These are phyloP conservation scores for Beauveria pseudobassiana DNA, from an alignment of 2,329 filamentous ascomycete species.

Conservation along the genomic window DNA sequence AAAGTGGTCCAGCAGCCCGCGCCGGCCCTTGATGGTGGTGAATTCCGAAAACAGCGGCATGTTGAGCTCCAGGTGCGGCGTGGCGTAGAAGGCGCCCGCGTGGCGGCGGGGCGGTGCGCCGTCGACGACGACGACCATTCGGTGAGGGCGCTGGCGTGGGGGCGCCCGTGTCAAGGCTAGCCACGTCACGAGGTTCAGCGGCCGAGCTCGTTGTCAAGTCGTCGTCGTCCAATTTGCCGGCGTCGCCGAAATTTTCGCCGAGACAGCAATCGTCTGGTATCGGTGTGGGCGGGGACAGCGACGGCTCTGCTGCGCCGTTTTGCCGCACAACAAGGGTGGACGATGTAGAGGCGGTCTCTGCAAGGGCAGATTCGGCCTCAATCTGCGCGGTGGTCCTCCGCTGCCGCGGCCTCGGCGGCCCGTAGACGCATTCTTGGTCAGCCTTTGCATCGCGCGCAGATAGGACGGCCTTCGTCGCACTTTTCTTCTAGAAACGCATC, in stretches of 20 bases:
- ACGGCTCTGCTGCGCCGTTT: neutral
- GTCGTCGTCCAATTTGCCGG: neutral
- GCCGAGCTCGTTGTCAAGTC: neutral
- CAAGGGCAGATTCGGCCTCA: neutral
- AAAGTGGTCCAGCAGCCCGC: conserved; percentile 53
- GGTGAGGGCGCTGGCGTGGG: neutral
- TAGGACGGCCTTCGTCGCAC: conserved; percentile 45
- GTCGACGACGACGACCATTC: neutral
- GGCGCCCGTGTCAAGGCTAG: neutral
- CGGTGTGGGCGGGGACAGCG: no score
- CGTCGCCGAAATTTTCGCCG: neutral
- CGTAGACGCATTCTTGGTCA: conserved; percentile 42
- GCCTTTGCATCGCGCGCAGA: conserved; percentile 44
- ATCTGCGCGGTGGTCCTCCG: conserved; percentile 22
- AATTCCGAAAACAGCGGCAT: conserved; percentile 50
- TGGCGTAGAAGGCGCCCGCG: conserved; percentile 17
- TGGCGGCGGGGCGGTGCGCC: neutral
- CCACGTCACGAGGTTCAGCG: no score
- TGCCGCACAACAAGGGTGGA: conserved; percentile 9
- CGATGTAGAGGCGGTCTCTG: conserved; percentile 13
- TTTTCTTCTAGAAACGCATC: conserved; percentile 44
- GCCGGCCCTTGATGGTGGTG: conserved; percentile 44
- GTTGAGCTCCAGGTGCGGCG: conserved; percentile 39
- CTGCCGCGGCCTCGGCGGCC: conserved; percentile 34
- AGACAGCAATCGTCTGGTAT: neutral